phyloP scores from a whole-genome alignment of 768 basidiomycete species.

The Lactarius hengduanensis region DNA sequence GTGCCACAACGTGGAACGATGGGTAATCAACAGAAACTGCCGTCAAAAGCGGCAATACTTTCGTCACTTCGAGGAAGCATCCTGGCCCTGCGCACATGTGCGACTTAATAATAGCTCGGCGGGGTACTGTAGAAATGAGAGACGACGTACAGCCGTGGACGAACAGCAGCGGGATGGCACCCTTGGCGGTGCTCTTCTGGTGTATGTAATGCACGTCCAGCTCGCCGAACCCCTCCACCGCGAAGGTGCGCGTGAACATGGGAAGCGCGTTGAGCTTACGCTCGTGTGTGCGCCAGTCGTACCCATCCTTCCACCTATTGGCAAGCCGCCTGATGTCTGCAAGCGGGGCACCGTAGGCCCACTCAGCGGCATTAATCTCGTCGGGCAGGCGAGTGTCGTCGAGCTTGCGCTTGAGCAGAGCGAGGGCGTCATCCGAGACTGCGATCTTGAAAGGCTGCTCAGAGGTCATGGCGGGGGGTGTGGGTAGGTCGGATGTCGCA shows the following conservation, averaged over 20 bases:
- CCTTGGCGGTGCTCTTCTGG: constrained; percentile 32
- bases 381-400: constrained; percentile 51
- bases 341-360: constrained; percentile 48
- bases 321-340: constrained; percentile 34
- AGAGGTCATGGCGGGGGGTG: neutral
- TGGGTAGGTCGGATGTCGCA: neutral
- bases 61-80: constrained; percentile 26
- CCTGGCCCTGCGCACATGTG: constrained; percentile 19
- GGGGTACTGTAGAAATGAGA: neutral
- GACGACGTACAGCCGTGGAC: constrained; percentile 36
- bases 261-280: constrained; percentile 36
- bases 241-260: constrained; percentile 38
- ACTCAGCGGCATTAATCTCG: constrained; percentile 50
- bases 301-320: constrained; percentile 34
- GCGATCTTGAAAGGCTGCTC: constrained; percentile 49
- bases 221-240: constrained; percentile 35
- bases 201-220: constrained; percentile 41
- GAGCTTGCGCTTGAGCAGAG: constrained; percentile 46
- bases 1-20: constrained; percentile 36
- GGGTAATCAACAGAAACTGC: constrained; percentile 20
- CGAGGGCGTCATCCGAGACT: constrained; percentile 44
- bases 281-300: constrained; percentile 37
- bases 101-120: neutral
- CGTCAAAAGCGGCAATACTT: constrained; percentile 33
- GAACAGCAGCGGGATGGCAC: constrained; percentile 36